Evolutionary conservation across 208 protist species (phyloP), one percentile per base, ranked within the genome.

Genomic region (Trypanosoma melophagium): DNA sequence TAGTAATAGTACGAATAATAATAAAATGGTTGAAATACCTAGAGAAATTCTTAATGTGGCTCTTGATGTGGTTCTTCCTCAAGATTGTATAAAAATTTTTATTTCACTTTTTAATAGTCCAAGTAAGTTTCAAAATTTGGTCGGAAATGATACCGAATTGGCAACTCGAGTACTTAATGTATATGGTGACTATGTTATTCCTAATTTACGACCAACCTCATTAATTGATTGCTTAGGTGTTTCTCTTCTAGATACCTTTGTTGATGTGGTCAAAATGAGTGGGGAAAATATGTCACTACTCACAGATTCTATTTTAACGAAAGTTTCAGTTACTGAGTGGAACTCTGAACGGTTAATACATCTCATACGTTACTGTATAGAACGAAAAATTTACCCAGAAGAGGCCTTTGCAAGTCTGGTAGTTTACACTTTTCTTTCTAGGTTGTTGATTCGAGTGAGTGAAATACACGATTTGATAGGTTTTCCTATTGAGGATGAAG

Each of bases 101-200:
- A 70, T 86, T 41, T 77, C 69, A 0, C 69, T 81, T n/a, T 76
- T 91, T 31, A 76, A 88, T 68, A 89, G 65, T 41, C 73, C 77
- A 12, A 60, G 42, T 19, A 83, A 79, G 40, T 94, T 94, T 66
- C 53, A 84, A 7, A 35, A 55, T 10, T 60, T 81, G 9, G 81
- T 91, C 2, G 78, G 75, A 3, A 21, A 41, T 14, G 86, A 94
- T 63, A 76, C 77, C 10, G 73, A 73, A 13, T 50, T 92, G 1
- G 89, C 85, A 10, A 44, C 68, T 4, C 50, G 52, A 16, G 77
- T 94, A 13, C 69, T 94, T 9, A 44, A 74, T 44, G 65, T 89
- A 1, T 92, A 92, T 71, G 81, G 74, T 25, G 72, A 60, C 7
- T 49, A 68, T 21, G 53, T 94, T 25, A 52, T 88, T 31, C 76